Evolutionary conservation across 768 basidiomycete species (phyloP).

Genomic region (Phanerodontia chrysosporium): DNA sequence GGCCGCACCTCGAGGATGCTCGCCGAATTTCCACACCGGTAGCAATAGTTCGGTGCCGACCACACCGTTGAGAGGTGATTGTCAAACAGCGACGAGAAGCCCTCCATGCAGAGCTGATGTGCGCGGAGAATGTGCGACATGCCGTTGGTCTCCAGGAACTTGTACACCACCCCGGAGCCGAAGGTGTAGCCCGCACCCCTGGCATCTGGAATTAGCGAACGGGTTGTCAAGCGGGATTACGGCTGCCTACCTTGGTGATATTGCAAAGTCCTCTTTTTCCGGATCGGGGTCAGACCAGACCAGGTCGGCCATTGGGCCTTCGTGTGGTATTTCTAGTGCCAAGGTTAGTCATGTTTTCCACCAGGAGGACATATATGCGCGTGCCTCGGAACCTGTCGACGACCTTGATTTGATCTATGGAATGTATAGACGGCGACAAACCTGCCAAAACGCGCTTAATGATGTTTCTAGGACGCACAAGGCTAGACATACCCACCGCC

Average conservation of each 20-base stretch:
- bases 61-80: slow-evolving; percentile 95
- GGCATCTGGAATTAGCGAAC: slow-evolving; percentile 3
- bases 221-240: slow-evolving; percentile 6
- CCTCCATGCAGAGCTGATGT: slow-evolving; percentile 99
- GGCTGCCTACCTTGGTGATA: slow-evolving; percentile 81
- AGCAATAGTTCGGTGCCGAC: slow-evolving; percentile 99
- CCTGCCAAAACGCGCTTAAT: slow-evolving; percentile 41
- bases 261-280: slow-evolving; percentile 99
- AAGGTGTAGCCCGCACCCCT: slow-evolving; percentile 99
- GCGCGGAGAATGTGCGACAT: slow-evolving; percentile 98
- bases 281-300: slow-evolving; percentile 99
- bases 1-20: slow-evolving; percentile 95
- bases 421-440: slow-evolving; percentile 95
- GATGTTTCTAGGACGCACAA: background rate
- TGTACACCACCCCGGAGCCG: slow-evolving; percentile 95
- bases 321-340: slow-evolving; percentile 89
- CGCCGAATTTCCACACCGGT: slow-evolving; percentile 96
- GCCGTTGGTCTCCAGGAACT: slow-evolving; percentile 92
- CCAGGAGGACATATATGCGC: slow-evolving; percentile 9
- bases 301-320: slow-evolving; percentile 99
- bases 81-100: slow-evolving; percentile 95
- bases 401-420: slow-evolving; percentile 99
- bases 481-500: slow-evolving; percentile 58
- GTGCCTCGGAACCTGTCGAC: slow-evolving; percentile 96
- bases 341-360: background rate